Base-by-base conservation (phyloP, 176 grass and related monocot species). In the Oryza meyeriana region DNA sequence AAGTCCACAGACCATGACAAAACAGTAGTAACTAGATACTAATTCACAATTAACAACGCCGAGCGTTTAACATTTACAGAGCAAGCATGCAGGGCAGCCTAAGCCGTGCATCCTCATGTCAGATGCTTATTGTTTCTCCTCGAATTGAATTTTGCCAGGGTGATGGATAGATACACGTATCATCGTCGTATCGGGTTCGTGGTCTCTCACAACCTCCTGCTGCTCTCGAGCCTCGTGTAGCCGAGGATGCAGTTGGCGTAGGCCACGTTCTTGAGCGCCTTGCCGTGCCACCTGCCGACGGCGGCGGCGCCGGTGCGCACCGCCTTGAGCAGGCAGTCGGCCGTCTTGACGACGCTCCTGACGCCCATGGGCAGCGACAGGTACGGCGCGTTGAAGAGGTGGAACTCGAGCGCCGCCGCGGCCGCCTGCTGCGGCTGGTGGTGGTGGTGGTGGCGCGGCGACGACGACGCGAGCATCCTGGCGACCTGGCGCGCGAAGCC, bases 371-470 rank as follows among this genome's bases (percentile, higher is more conserved):
- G 90, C 35, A 94, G 85, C 14, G 95, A 97, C 74, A 91, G 92
- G 55, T 94, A 97, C 1, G 95, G 95, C n/a, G 95, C 88, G 67
- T 97, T 97, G 83, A 97, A 97, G 76, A 97, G 78, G 84, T 91
- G 88, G 84, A 83, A 97, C 69, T 97, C 95, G 3, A 94, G 88
- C 62, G 91, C 61, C 64, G 93, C 79, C 0, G 80, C 44, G 3
- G 79, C 47, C 36, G 33, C 12, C 12, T 13, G 32, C 31, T 13
- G 77, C 12, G 64, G 85, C 74, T 33, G 80, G 24, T 41, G 80
- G 33, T 20, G 66, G 18, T 36, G 78, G 39, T 42, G 78, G 2
- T 34, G 36, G 20, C 20, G 55, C 8, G 16, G 1, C 9, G 70
- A 64, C 12, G 82, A 68, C 1, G 92, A 78, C 29, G 12, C 57